Evolutionary conservation across 73 alveolate genomes (phyloP).

Genomic region (Paramecium sexaurelia): DNA sequence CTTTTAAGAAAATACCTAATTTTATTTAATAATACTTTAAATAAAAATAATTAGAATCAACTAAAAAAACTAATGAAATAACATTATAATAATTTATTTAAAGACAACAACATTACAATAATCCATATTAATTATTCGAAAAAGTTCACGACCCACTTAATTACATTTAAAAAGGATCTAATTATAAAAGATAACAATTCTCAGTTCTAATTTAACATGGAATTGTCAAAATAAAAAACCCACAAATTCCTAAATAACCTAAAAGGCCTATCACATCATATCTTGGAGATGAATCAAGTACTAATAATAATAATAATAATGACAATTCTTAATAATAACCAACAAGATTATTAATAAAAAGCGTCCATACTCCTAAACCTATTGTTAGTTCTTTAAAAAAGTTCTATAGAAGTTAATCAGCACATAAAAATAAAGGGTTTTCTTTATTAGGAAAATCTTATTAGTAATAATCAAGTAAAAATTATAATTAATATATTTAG

Average conservation of each 20-base stretch:
- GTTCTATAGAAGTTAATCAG: conserved; percentile 45
- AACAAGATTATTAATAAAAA: conserved; percentile 2
- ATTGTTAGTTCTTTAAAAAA: background rate
- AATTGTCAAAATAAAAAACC: background rate
- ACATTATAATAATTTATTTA: background rate
- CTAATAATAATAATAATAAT: background rate
- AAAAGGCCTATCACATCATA: background rate
- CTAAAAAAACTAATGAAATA: conserved; percentile 8
- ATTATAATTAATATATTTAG: background rate
- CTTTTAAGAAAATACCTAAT: conserved; percentile 3
- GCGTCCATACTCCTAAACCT: conserved; percentile 55
- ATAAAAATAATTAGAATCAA: background rate
- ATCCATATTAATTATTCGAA: background rate
- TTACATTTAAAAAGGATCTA: background rate
- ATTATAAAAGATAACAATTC: background rate
- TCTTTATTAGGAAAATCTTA: background rate
- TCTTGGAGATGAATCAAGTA: background rate
- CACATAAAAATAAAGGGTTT: conserved; percentile 13
- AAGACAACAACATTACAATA: background rate
- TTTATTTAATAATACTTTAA: conserved; percentile 22
- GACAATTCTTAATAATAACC: background rate
- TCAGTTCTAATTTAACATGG: conserved; percentile 28
- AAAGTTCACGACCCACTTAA: conserved; percentile 23
- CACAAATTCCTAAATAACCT: conserved; percentile 2
- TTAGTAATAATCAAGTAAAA: background rate